Evolutionary conservation across 2,329 filamentous ascomycete species (phyloP).

Genomic region (Neophaeococcomyces mojaviensis): DNA sequence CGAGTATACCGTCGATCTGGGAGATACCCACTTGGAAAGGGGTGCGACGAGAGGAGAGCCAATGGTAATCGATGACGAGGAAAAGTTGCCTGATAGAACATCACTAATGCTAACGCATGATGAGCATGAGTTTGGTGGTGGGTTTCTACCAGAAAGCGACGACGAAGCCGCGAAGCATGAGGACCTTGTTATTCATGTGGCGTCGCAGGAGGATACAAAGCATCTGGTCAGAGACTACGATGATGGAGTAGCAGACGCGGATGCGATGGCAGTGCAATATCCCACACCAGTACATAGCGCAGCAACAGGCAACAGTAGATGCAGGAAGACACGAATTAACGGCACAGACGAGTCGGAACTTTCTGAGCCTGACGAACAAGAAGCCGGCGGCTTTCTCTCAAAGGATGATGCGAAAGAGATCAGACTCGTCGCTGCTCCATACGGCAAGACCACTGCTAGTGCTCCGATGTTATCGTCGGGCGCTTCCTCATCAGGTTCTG

Average conservation of each 20-base stretch:
- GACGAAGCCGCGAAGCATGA: slow-evolving; percentile 17
- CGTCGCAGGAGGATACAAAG: slow-evolving; percentile 46
- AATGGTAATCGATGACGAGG: slow-evolving; percentile 22
- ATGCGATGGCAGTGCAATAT: slow-evolving; percentile 5
- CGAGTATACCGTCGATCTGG: slow-evolving; percentile 60
- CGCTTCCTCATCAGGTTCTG: too few species aligned
- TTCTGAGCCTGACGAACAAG: slow-evolving; percentile 3
- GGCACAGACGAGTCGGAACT: slow-evolving; percentile 12
- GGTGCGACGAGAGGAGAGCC: slow-evolving; percentile 15
- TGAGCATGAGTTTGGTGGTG: slow-evolving; percentile 27
- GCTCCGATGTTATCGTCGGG: too few species aligned
- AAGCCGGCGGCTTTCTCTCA: background rate
- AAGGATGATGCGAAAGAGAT: slow-evolving; percentile 6
- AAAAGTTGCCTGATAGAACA: slow-evolving; percentile 17
- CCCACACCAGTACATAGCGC: slow-evolving; percentile 15
- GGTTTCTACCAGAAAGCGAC: slow-evolving; percentile 28
- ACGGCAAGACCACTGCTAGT: too few species aligned
- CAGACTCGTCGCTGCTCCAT: too few species aligned
- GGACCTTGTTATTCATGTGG: slow-evolving; percentile 26
- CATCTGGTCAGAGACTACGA: background rate
- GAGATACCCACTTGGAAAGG: background rate
- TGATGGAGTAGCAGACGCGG: background rate
- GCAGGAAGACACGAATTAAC: slow-evolving; percentile 7
- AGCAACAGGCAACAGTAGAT: slow-evolving; percentile 5
- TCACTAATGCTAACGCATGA: slow-evolving; percentile 11